A percentile compares a stretch with the other conserved stretches of the same genome.
Conservation (phyloP, 306 rosid genomes). For the Acacia acuminata region DNA sequence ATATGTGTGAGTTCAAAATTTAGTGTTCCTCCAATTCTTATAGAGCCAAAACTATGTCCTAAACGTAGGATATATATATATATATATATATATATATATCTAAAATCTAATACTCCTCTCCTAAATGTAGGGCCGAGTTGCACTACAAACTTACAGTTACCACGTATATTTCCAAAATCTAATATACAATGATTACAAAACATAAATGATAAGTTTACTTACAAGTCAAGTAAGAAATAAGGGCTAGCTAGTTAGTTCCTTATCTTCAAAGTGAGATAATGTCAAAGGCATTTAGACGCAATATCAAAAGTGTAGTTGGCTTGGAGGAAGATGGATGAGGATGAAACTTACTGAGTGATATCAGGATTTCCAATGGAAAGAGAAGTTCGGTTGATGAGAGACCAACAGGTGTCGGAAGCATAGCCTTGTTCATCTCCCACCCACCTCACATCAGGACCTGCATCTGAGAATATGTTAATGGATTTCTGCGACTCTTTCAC, state of each 20-base stretch:
- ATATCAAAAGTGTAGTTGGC: not conserved
- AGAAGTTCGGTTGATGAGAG: conserved; percentile 68
- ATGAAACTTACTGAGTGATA: conserved; percentile 51
- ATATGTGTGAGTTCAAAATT: too few species aligned
- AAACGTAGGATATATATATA: too few species aligned
- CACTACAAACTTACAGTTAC: too few species aligned
- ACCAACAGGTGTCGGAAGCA: conserved; percentile 80
- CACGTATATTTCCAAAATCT: too few species aligned
- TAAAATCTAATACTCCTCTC: too few species aligned
- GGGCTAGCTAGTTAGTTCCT: not conserved
- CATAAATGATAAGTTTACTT: not conserved
- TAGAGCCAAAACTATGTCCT: too few species aligned
- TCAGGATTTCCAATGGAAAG: conserved; percentile 66
- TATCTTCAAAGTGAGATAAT: not conserved
- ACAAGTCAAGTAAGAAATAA: not conserved
- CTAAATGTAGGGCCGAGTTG: too few species aligned
- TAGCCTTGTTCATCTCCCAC: conserved; percentile 70
- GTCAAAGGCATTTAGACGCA: not conserved
- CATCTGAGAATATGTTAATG: conserved; percentile 86
- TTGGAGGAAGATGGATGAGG: not conserved
- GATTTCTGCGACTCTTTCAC: conserved; percentile 82
- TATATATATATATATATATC: too few species aligned
- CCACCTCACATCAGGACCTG: conserved; percentile 92
- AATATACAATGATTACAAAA: not conserved
- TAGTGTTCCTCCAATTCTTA: too few species aligned